These are phyloP conservation scores for Mrakia blollopis DNA, from an alignment of 768 basidiomycete genomes.

Conservation along the genomic window DNA sequence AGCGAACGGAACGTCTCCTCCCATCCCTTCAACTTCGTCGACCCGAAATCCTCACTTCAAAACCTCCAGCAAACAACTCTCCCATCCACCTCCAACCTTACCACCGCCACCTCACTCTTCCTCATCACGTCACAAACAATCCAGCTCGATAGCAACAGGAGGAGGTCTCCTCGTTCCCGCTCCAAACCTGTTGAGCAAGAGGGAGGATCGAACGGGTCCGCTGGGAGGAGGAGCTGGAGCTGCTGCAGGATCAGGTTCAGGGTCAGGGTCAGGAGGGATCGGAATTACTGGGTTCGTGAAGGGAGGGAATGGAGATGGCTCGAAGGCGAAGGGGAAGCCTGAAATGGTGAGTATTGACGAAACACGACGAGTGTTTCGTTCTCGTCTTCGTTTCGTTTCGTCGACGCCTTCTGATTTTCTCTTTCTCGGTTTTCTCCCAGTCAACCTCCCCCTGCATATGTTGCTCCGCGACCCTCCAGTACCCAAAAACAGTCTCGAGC, in stretches of 20 bases:
- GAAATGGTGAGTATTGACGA: not conserved
- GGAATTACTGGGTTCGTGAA: constrained; percentile 29
- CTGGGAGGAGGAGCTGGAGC: not conserved
- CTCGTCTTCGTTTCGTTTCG: not conserved
- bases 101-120: not conserved
- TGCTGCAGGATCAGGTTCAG: not conserved
- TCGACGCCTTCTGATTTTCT: no score
- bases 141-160: not conserved
- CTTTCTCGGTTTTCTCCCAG: not conserved
- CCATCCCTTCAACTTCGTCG: not conserved
- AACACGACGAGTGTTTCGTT: not conserved
- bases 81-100: not conserved
- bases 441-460: constrained; percentile 28
- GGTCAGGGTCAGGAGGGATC: not conserved
- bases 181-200: constrained; percentile 20
- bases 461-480: constrained; percentile 26
- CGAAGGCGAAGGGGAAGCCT: constrained; percentile 10
- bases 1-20: not conserved
- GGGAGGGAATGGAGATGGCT: constrained; percentile 14
- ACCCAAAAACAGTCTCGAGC: constrained; percentile 9
- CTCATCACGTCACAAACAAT: not conserved
- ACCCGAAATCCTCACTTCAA: not conserved
- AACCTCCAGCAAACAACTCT: not conserved
- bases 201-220: constrained; percentile 12
- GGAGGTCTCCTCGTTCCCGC: not conserved